Evolutionary conservation across 2,329 filamentous ascomycete genomes (phyloP), one percentile per base, ranked within the genome.

Genomic region (Didymella segeticola): DNA sequence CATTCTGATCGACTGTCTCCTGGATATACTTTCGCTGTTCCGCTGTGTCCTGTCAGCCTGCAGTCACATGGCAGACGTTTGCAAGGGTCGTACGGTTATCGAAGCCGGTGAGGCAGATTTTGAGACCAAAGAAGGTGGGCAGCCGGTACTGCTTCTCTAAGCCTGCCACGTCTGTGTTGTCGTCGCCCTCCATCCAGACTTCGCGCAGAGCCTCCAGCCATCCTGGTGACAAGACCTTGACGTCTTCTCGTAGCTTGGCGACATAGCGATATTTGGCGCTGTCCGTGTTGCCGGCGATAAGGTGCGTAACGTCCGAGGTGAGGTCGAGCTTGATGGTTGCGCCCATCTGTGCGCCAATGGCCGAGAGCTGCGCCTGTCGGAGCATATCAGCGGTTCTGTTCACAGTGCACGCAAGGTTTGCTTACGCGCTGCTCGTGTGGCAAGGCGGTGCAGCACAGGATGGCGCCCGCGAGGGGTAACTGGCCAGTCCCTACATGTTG

Each of bases 261-360:
- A 98, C 93, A 80, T 96, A 96, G 74, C 88, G 89, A 77, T 99
- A 99, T 75, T 99, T 99, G 43, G 89, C 86, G 1, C 93, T 98
- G 71, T 93, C 86, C 67, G 91, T 89, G 67, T 90, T 88, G 72
- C 93, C 95, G 57, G 96, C 91, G 59, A 99, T 84, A 39, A 99
- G 86, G 78, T 99, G 95, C 5, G 95, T 98, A 41, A 96, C 91
- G 73, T 97, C 91, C 51, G 90, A 90, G n/a, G 93, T 98, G 37
- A 99, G 85, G 74, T 99, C 93, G 74, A 92, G 89, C 67, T 90
- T 92, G 81, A 96, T 90, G 56, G 84, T 76, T 43, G 93, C 95
- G 61, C 95, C 95, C 80, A 99, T 91, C 70, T 96, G 86, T 59
- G 81, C 76, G 15, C 90, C 89, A 56, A 86, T 85, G 42, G 81